Evolutionary conservation across 495 filamentous ascomycete species (phyloP).

Genomic region (Gamarada debralockiae): DNA sequence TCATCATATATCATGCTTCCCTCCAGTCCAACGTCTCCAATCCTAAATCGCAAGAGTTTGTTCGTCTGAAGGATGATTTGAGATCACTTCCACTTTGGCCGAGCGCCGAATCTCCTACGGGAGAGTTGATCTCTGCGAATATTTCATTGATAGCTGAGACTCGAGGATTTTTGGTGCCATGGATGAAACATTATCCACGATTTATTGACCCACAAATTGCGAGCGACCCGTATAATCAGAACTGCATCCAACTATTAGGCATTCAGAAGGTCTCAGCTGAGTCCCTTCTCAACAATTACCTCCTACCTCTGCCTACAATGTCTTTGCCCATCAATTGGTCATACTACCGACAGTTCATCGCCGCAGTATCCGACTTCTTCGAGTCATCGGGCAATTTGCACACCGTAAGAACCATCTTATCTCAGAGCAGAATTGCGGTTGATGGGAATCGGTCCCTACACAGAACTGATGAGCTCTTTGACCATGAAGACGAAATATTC

Average conservation of each 20-base stretch:
- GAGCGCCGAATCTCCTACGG: neutral
- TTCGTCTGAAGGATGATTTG: conserved; percentile 2
- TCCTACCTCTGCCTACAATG: conserved; percentile 13
- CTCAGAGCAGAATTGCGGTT: conserved; percentile 5
- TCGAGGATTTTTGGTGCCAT: conserved; percentile 11
- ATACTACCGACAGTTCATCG: conserved; percentile 4
- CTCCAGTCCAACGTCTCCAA: too few relatives aligned
- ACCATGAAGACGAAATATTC: conserved; percentile 20
- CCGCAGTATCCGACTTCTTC: neutral
- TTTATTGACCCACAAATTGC: conserved; percentile 8
- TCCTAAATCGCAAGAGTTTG: neutral
- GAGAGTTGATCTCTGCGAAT: conserved; percentile 7
- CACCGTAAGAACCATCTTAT: neutral
- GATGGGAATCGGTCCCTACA: conserved; percentile 12
- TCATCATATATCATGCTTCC: too few relatives aligned
- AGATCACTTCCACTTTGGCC: conserved; percentile 18
- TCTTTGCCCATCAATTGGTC: neutral
- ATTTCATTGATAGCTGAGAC: conserved; percentile 5
- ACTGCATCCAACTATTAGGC: conserved; percentile 9
- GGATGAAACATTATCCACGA: conserved; percentile 14
- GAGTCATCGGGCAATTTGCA: neutral
- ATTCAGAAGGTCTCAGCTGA: neutral
- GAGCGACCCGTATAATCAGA: neutral
- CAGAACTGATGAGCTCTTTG: conserved; percentile 6
- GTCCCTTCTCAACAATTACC: conserved; percentile 10